Evolutionary conservation across 345 rosid species (phyloP).

Genomic region (Theobroma cacao): DNA sequence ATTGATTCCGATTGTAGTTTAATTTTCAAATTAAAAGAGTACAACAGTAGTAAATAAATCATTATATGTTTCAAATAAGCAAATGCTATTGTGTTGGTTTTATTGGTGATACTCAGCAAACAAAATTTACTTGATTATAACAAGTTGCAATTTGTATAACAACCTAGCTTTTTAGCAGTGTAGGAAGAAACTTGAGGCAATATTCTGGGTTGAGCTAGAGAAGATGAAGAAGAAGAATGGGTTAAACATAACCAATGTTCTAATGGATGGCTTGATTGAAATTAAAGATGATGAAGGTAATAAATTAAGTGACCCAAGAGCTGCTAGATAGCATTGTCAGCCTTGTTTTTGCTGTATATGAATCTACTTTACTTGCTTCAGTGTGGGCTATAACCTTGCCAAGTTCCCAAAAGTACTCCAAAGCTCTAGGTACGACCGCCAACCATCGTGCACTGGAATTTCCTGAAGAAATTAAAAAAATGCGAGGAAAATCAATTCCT

Average conservation of each 20-base stretch:
- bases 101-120: too few relatives aligned
- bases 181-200: slow-evolving; percentile 21
- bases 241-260: slow-evolving; percentile 18
- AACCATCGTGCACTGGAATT: neutral
- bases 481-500: too few relatives aligned
- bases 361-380: slow-evolving; percentile 26
- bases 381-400: slow-evolving; percentile 43
- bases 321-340: slow-evolving; percentile 35
- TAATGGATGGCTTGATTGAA: slow-evolving; percentile 41
- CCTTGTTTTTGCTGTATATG: slow-evolving; percentile 36
- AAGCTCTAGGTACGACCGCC: slow-evolving; percentile 25
- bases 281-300: slow-evolving; percentile 36
- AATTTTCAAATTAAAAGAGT: too few relatives aligned
- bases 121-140: neutral
- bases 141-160: neutral
- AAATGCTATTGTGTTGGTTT: too few relatives aligned
- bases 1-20: too few relatives aligned
- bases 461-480: neutral
- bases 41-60: neutral
- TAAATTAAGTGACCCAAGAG: slow-evolving; percentile 33
- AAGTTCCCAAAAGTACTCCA: slow-evolving; percentile 31
- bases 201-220: slow-evolving; percentile 25
- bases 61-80: too few relatives aligned
- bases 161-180: slow-evolving; percentile 13
- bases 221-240: slow-evolving; percentile 34